A percentile compares a stretch with the other conserved stretches of the same genome.
Evolutionary conservation across 2,329 filamentous ascomycete genomes (phyloP).

Genomic region (Aspergillus aculeatinus): DNA sequence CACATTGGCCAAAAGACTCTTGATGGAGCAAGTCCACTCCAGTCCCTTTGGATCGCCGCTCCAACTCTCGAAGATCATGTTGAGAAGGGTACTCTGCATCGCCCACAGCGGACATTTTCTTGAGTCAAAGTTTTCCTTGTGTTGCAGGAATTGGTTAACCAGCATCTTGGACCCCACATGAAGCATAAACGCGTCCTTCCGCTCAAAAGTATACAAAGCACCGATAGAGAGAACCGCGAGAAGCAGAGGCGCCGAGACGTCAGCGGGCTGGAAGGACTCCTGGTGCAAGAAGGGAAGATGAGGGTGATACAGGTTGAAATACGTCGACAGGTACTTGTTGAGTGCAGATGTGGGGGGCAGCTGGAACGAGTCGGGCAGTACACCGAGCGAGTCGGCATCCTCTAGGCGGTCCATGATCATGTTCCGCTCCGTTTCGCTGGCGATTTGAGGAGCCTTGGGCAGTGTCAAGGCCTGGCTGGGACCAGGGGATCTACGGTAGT

Average conservation of each 20-base stretch:
- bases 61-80: conserved; percentile 99
- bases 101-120: conserved; percentile 97
- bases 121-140: conserved; percentile 98
- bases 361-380: conserved; percentile 84
- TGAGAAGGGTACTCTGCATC: conserved; percentile 93
- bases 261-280: conserved; percentile 79
- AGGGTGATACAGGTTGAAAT: conserved; percentile 96
- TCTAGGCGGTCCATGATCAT: conserved; percentile 84
- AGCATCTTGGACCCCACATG: conserved; percentile 97
- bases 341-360: conserved; percentile 76
- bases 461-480: conserved; percentile 64
- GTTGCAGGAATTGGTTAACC: conserved; percentile 94
- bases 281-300: conserved; percentile 95
- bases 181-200: conserved; percentile 93
- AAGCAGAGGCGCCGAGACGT: conserved; percentile 77
- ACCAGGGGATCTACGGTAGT: conserved; percentile 69
- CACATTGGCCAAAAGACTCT: conserved; percentile 85
- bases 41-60: conserved; percentile 96
- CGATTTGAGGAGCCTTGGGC: conserved; percentile 74
- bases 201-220: conserved; percentile 93
- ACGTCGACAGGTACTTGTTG: conserved; percentile 91
- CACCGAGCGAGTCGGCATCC: conserved; percentile 73
- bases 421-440: conserved; percentile 80
- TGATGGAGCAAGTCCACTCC: conserved; percentile 98
- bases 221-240: conserved; percentile 92